Evolutionary conservation across 768 basidiomycete genomes (phyloP).

Genomic region (Trametes cinnabarina): DNA sequence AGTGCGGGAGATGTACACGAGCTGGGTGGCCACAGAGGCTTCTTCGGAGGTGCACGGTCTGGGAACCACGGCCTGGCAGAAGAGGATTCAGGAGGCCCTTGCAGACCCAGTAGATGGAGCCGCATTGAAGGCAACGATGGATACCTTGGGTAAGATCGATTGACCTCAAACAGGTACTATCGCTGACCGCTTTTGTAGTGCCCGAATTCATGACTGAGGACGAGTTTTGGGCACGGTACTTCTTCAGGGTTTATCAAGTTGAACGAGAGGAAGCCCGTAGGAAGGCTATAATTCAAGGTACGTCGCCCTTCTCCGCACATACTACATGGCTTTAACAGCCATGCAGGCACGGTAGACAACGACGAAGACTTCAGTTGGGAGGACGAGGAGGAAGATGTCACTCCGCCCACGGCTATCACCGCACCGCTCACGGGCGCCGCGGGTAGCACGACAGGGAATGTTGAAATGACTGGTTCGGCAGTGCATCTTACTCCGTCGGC

Average conservation of each 20-base stretch:
- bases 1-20: slow-evolving; percentile 50
- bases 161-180: neutral
- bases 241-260: slow-evolving; percentile 85
- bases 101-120: slow-evolving; percentile 51
- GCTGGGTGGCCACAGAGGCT: slow-evolving; percentile 56
- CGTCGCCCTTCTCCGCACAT: slow-evolving; percentile 17
- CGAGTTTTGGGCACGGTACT: slow-evolving; percentile 85
- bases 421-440: neutral
- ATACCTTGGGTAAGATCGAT: slow-evolving; percentile 53
- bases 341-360: slow-evolving; percentile 58
- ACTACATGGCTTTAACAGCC: too few relatives aligned
- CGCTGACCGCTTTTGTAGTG: slow-evolving; percentile 44
- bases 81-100: slow-evolving; percentile 46
- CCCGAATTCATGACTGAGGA: slow-evolving; percentile 61
- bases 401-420: slow-evolving; percentile 12
- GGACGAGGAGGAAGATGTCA: slow-evolving; percentile 77
- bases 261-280: slow-evolving; percentile 75
- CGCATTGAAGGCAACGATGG: slow-evolving; percentile 50
- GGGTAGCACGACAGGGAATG: neutral
- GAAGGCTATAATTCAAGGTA: slow-evolving; percentile 73
- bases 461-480: neutral
- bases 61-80: slow-evolving; percentile 56
- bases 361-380: slow-evolving; percentile 95
- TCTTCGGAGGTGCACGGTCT: slow-evolving; percentile 47
- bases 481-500: slow-evolving; percentile 9